These are phyloP conservation scores for Telfairia occidentalis DNA, from an alignment of 331 rosid genomes.

Conservation along the genomic window DNA sequence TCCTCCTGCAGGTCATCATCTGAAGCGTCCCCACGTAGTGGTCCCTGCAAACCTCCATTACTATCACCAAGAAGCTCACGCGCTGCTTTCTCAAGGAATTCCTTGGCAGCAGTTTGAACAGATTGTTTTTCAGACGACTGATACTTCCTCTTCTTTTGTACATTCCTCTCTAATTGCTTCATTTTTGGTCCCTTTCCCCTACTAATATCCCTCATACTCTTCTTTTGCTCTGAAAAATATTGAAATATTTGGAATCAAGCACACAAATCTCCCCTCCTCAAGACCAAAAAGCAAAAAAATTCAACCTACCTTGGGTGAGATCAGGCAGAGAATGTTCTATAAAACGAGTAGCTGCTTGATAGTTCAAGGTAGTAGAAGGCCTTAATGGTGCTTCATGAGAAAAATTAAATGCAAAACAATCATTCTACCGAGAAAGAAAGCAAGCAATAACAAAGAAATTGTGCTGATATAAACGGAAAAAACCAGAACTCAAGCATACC, in stretches of 20 bases:
- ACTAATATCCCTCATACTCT: conserved; percentile 54
- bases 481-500: conserved; percentile 31
- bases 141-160: conserved; percentile 71
- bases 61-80: conserved; percentile 63
- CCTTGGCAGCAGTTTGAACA: conserved; percentile 64
- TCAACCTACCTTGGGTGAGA: conserved; percentile 59
- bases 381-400: conserved; percentile 67
- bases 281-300: conserved; percentile 4
- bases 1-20: conserved; percentile 24
- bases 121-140: conserved; percentile 54
- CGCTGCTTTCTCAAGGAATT: conserved; percentile 84
- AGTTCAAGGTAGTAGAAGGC: conserved; percentile 72
- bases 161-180: conserved; percentile 31
- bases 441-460: background rate
- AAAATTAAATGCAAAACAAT: conserved; percentile 20
- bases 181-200: conserved; percentile 45
- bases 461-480: background rate
- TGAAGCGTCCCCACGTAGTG: conserved; percentile 30
- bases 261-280: conserved; percentile 1
- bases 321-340: conserved; percentile 82
- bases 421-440: background rate
- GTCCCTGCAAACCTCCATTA: conserved; percentile 51
- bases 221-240: conserved; percentile 51
- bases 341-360: conserved; percentile 81
- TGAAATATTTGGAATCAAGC: conserved; percentile 4